Base-by-base conservation (phyloP, 2,329 filamentous ascomycete species). In the Scedosporium dehoogii region DNA sequence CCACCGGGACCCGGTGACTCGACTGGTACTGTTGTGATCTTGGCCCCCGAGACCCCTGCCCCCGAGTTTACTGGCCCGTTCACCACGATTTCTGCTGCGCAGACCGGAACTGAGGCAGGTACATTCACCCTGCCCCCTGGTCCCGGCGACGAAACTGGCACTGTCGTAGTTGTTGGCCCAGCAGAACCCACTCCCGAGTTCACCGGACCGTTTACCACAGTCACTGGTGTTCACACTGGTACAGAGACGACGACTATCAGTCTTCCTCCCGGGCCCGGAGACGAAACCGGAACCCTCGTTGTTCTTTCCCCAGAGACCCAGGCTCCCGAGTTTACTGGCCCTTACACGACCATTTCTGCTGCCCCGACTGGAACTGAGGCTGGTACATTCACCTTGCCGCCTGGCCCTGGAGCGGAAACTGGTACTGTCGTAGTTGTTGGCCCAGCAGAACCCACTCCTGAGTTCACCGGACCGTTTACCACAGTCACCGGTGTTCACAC, bases 361-460 rank as follows among this genome's bases (percentile, higher is more conserved):
- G 42, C 2, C 6, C 25, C 10, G 4, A 21, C 16, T n/a, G 29
- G 48, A 12, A 42, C 55, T 9, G 59, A 42, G 18, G 7, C 18
- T 64, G 33, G 33, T 10, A 38, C 33, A 4, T 38, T 38, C 10
- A 38, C 33, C 14, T 10, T 38, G 0, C 63, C 60, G 3, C 63
- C 63, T 27, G 16, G 33, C 4, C 29, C 29, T 10, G 29, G 29
- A 10, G 62, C 29, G 14, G 51, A 18, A 9, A 41, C 48, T n/a
- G 64, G 60, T 5, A 64, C 63, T 21, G 58, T 60, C 6, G 59
- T 65, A 18, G 55, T 65, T 44, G 25, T 64, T n/a, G 59, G 42
- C 14, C 64, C 64, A 4, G 21, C 25, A 21, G 18, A 29, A 9
- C 6, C 18, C 29, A n/a, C 23, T 25, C 16, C 60, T 57, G 51